A percentile compares a stretch with the other conserved stretches of the same genome.
Conservation (phyloP, 805 yeast species). For the Yarrowia yakushimensis region DNA sequence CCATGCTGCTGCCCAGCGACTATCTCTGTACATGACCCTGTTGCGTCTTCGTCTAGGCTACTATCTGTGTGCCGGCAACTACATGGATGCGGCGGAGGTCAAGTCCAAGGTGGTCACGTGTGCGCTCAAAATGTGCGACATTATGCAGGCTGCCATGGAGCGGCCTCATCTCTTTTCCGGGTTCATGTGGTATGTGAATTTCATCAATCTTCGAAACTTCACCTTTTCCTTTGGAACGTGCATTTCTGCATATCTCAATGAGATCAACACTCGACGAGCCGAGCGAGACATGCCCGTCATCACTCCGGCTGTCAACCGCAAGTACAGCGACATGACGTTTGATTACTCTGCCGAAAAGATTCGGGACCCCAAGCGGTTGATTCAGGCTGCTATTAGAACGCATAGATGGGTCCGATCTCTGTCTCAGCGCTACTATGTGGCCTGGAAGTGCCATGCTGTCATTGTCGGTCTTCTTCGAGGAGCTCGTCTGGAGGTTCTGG, state of each 20-base stretch:
- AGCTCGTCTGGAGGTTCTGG: constrained; percentile 22
- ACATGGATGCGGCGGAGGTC: constrained; percentile 15
- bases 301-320: background rate
- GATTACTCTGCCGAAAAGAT: constrained; percentile 23
- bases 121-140: constrained; percentile 17
- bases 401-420: constrained; percentile 18
- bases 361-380: constrained; percentile 16
- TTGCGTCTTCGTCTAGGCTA: constrained; percentile 11
- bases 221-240: constrained; percentile 19
- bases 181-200: constrained; percentile 24
- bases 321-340: constrained; percentile 18
- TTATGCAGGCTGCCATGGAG: constrained; percentile 23
- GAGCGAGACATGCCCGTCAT: constrained; percentile 7
- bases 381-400: constrained; percentile 14
- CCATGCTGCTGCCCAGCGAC: constrained; percentile 22
- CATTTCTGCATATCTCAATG: constrained; percentile 16
- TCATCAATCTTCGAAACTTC: constrained; percentile 18
- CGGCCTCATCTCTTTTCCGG: constrained; percentile 24
- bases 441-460: constrained; percentile 25
- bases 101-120: constrained; percentile 21
- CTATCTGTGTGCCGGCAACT: constrained; percentile 24
- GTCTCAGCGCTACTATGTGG: constrained; percentile 16
- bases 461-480: constrained; percentile 24
- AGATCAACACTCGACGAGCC: constrained; percentile 16
- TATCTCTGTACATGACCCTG: constrained; percentile 20